These are phyloP conservation scores for Emericellopsis terricola DNA, from an alignment of 495 filamentous ascomycete species.

Conservation along the genomic window DNA sequence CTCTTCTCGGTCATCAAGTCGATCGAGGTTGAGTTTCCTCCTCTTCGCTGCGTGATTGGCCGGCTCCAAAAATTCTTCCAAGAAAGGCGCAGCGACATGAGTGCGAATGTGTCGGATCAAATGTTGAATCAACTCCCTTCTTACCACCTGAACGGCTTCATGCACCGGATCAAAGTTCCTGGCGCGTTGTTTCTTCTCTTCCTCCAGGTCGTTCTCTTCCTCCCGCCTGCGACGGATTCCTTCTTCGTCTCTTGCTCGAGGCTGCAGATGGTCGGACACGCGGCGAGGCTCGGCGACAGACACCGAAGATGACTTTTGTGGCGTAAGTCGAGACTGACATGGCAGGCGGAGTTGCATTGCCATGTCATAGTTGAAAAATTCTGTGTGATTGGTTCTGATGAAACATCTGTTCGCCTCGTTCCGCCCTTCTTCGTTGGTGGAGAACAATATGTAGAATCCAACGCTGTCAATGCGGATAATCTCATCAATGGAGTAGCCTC, in stretches of 20 bases:
- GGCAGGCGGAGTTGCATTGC: slow-evolving; percentile 62
- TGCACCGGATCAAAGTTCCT: slow-evolving; percentile 70
- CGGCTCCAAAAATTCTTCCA: slow-evolving; percentile 75
- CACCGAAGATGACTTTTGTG: too few species aligned
- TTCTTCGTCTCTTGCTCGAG: slow-evolving; percentile 36
- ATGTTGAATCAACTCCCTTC: slow-evolving; percentile 66
- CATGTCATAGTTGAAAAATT: slow-evolving; percentile 86
- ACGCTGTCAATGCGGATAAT: slow-evolving; percentile 63
- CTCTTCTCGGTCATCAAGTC: slow-evolving; percentile 37
- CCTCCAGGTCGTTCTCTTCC: slow-evolving; percentile 59
- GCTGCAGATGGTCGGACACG: too few species aligned
- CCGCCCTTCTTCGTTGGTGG: slow-evolving; percentile 54
- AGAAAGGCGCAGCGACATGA: slow-evolving; percentile 60
- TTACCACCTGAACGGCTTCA: slow-evolving; percentile 59
- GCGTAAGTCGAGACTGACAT: too few species aligned
- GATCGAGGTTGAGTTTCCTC: slow-evolving; percentile 49
- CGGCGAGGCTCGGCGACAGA: too few species aligned
- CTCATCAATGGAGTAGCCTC: slow-evolving; percentile 55
- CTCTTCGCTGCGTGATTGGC: slow-evolving; percentile 57
- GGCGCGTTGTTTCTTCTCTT: slow-evolving; percentile 71
- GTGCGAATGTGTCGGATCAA: slow-evolving; percentile 72
- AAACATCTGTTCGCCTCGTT: slow-evolving; percentile 65
- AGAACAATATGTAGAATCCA: slow-evolving; percentile 85
- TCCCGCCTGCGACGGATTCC: slow-evolving; percentile 28
- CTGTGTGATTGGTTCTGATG: slow-evolving; percentile 48